Evolutionary conservation across 495 filamentous ascomycete species (phyloP), one percentile per base, ranked within the genome.

Genomic region (Hypomontagnella monticulosa): DNA sequence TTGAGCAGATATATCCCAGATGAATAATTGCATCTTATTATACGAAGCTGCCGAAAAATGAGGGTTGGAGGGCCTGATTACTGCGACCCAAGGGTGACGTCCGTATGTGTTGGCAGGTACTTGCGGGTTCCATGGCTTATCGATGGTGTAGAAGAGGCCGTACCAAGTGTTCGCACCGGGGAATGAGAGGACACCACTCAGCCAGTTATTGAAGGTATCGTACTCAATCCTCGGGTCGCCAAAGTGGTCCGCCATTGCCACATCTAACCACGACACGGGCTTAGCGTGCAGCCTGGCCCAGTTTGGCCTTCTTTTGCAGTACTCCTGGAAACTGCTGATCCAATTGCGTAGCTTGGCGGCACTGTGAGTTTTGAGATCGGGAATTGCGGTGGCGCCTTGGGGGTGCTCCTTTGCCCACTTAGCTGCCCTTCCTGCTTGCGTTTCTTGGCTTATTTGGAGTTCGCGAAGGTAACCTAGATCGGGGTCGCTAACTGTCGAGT

Each of bases 111-210:
- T 38, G 14, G 44, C 41, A 42, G 63, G 53, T 38, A 38, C 49
- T 3, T 61, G 37, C 5, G 74, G 58, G 40, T 78, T 67, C 78
- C 76, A 81, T 0, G 69, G 74, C 8, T 69, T 71, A 1, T 72
- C 60, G 38, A 78, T 71, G n/a, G 78, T 82, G 50, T 81, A 81
- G 65, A 83, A 83, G 15, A 82, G 70, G 1, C 79, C 80, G 2
- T 71, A 40, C 57, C 75, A 81, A 1, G 76, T 79, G 38, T 80
- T 79, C 1, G 18, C 1, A 1, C 11, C 19, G n/a, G 27, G 48
- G 15, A 77, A 76, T 4, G 16, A 15, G 9, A 49, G 69, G 4
- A 62, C 19, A 4, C 61, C 73, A 0, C 55, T 44, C 4, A 78
- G 62, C 80, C 80, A 82, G 16, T 74, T 67, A 2, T 48, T 55